These are phyloP conservation scores for Geranium rotundifolium DNA, from an alignment of 345 rosid genomes.

Conservation along the genomic window DNA sequence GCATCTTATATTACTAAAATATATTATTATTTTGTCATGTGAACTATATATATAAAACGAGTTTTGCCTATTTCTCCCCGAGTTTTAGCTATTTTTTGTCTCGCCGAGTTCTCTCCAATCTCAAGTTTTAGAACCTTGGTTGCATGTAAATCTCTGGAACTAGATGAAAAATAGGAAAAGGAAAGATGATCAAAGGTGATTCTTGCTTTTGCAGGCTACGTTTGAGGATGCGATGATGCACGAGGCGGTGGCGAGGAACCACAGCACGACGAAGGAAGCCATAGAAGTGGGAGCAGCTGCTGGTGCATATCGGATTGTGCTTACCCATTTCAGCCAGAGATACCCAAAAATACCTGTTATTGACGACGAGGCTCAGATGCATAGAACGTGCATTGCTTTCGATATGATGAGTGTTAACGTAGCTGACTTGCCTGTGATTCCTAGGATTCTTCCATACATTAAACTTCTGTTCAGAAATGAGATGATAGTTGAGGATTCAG, in stretches of 20 bases:
- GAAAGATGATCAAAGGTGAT: neutral
- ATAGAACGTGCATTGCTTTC: constrained; percentile 81
- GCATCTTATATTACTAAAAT: too few relatives aligned
- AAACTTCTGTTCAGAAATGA: constrained; percentile 70
- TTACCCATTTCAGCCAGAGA: constrained; percentile 97
- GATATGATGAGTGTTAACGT: constrained; percentile 90
- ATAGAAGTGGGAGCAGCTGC: constrained; percentile 59
- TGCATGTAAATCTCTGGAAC: too few relatives aligned
- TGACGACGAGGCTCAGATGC: constrained; percentile 58
- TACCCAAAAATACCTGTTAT: constrained; percentile 84
- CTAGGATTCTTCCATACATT: constrained; percentile 65
- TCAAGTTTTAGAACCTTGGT: too few relatives aligned
- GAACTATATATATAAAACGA: too few relatives aligned
- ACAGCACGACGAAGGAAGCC: constrained; percentile 95
- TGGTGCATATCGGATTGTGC: constrained; percentile 61
- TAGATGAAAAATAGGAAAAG: too few relatives aligned
- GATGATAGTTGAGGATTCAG: constrained; percentile 46
- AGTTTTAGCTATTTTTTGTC: too few relatives aligned
- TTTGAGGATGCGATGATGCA: constrained; percentile 86
- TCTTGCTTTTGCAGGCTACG: constrained; percentile 48
- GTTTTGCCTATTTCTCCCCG: too few relatives aligned
- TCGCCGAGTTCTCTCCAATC: too few relatives aligned
- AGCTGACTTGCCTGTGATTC: constrained; percentile 73
- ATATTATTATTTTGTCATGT: too few relatives aligned
- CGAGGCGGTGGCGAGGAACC: constrained; percentile 81